Evolutionary conservation across 2,329 filamentous ascomycete species (phyloP), one percentile per base, ranked within the genome.

Genomic region (Pseudogymnoascus sp.): DNA sequence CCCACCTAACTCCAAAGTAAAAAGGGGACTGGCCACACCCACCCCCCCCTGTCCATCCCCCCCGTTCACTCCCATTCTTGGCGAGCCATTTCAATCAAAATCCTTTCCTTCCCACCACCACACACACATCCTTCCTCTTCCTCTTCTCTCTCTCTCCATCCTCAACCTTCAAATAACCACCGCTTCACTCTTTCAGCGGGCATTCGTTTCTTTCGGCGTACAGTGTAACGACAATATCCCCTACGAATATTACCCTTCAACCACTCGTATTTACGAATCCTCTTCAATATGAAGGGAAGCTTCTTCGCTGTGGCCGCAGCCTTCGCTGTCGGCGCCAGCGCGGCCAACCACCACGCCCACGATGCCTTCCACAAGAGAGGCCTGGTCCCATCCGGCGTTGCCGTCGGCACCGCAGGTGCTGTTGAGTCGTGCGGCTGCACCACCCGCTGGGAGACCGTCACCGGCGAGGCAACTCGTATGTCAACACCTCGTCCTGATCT

Each of bases 181-280:
- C 87, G 88, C 88, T 90, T 90, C 89, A 91, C 86, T 91, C 90
- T 77, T 92, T 93, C 80, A 92, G 90, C 90, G 89, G 90, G 85
- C 88, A 86, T 81, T 90, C 87, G 79, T 89, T 89, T 76, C 72
- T 69, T 73, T 41, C 37, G 37, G 37, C 37, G 37, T 41, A 41
- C 37, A n/a, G 45, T 64, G 62, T 60, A 31, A 54, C 21, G 21
- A 60, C 43, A 28, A 41, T 41, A 41, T 16, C n/a, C 37, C 14
- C 7, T 41, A 41, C 37, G 37, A 41, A 41, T 41, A 41, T 41
- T n/a, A 41, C n/a, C n/a, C 65, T 65, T 63, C 60, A 62, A 31
- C 60, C 54, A 60, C 28, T 65, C 43, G 61, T 31, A 62, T 65
- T 65, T 36, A 25, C 43, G 28, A 64, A 64, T 5, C 54, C 28